Evolutionary conservation across 257 asterid genomes (phyloP).

Genomic region (Fraxinus cuspidata): DNA sequence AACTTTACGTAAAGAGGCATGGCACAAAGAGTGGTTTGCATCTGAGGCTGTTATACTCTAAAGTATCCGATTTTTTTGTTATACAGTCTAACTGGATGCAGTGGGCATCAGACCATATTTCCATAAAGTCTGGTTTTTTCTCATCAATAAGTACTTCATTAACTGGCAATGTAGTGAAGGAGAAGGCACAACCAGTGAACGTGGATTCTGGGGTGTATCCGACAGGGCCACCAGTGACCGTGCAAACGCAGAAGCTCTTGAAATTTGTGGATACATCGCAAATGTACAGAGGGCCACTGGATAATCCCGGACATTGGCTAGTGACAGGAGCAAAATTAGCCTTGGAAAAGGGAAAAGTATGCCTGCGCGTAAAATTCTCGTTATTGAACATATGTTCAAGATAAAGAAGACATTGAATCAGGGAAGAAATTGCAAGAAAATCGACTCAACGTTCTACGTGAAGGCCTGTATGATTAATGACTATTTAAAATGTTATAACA

Average conservation of each 20-base stretch:
- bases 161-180: constrained; percentile 41
- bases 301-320: constrained; percentile 92
- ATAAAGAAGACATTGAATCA: neutral
- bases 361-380: constrained; percentile 75
- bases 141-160: constrained; percentile 61
- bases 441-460: neutral
- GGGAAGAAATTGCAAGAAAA: neutral
- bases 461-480: neutral
- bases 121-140: constrained; percentile 52
- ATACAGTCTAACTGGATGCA: constrained; percentile 77
- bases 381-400: constrained; percentile 47
- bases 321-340: constrained; percentile 84
- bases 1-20: constrained; percentile 55
- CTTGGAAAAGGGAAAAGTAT: constrained; percentile 73
- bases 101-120: constrained; percentile 38
- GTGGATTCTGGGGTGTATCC: constrained; percentile 82
- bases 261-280: constrained; percentile 72
- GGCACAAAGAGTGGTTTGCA: constrained; percentile 50
- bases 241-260: constrained; percentile 51
- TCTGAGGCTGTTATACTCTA: constrained; percentile 57
- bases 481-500: neutral
- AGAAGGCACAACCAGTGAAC: constrained; percentile 41
- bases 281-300: constrained; percentile 72
- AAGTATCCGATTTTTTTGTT: constrained; percentile 41
- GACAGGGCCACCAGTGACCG: constrained; percentile 66